Evolutionary conservation across 768 basidiomycete genomes (phyloP), one percentile per base, ranked within the genome.

Genomic region (Russula foetens): DNA sequence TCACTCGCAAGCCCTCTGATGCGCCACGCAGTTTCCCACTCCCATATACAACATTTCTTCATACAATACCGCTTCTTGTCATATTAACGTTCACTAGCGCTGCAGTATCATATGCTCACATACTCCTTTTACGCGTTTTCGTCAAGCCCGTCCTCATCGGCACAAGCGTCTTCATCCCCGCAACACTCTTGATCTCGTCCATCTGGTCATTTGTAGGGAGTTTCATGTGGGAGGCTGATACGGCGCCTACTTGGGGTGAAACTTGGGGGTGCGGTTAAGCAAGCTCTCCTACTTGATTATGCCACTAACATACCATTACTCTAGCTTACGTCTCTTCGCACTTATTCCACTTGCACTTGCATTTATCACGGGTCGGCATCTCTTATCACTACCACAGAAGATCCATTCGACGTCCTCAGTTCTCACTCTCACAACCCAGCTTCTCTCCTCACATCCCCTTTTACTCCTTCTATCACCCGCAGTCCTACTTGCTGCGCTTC

Each of bases 201-300:
- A 65, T 90, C 26, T 90, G 90, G 83, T 88, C 90, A 1, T 92
- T 92, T 71, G 76, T 85, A 15, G 90, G 88, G 31, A 89, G 87
- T 68, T 91, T 91, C 65, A 77, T 82, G 75, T 82, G 79, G 76
- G 79, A 79, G 55, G 70, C 68, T n/a, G 69, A 73, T 56, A 69
- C 70, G 44, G 82, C 81, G 58, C 84, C 84, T 39, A 88, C 88
- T 12, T 91, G 89, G 90, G 87, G 88, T 52, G 88, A 90, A 73
- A 88, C 86, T 24, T 78, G 84, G 48, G 89, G 89, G 88, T 89
- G 66, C 73, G 85, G 75, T 15, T 33, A 23, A n/a, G 45, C 47
- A 33, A 63, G 19, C 41, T 44, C 35, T 56, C 21, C 39, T 45
- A 31, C 23, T 2, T 15, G 29, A 21, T 33, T 11, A 7, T 33